Conservation (phyloP, 495 filamentous ascomycete genomes). For the Pyrenula massariospora region DNA sequence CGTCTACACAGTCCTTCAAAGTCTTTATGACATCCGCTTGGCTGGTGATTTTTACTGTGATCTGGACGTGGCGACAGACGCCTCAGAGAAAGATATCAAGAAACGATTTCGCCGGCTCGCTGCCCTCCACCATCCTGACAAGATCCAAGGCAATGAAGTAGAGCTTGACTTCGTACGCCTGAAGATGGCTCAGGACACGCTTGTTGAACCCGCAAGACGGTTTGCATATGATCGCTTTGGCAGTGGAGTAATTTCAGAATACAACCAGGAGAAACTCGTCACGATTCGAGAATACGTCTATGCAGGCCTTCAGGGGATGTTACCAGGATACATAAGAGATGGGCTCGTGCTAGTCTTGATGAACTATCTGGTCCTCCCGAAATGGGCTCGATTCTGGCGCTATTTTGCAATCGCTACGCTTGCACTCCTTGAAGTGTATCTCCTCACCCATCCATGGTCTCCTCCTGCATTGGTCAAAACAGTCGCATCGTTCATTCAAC, state of each 20-base stretch:
- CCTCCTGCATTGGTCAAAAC: slow-evolving; percentile 35
- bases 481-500: slow-evolving; percentile 20
- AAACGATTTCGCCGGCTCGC: slow-evolving; percentile 79
- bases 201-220: slow-evolving; percentile 64
- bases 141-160: slow-evolving; percentile 34
- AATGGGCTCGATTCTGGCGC: slow-evolving; percentile 79
- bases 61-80: slow-evolving; percentile 54
- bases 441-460: slow-evolving; percentile 54
- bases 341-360: slow-evolving; percentile 53
- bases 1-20: slow-evolving; percentile 87
- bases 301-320: slow-evolving; percentile 42
- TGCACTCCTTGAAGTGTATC: slow-evolving; percentile 60
- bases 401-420: slow-evolving; percentile 63
- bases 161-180: slow-evolving; percentile 69
- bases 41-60: slow-evolving; percentile 66
- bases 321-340: slow-evolving; percentile 56
- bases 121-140: slow-evolving; percentile 82
- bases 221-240: slow-evolving; percentile 95
- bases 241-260: slow-evolving; percentile 42
- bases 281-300: slow-evolving; percentile 66
- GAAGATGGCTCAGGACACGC: slow-evolving; percentile 72
- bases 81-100: slow-evolving; percentile 65
- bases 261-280: slow-evolving; percentile 50
- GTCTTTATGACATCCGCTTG: slow-evolving; percentile 64
- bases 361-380: slow-evolving; percentile 66